Evolutionary conservation across 208 protist species (phyloP).

Genomic region (Acanthamoeba triangularis): DNA sequence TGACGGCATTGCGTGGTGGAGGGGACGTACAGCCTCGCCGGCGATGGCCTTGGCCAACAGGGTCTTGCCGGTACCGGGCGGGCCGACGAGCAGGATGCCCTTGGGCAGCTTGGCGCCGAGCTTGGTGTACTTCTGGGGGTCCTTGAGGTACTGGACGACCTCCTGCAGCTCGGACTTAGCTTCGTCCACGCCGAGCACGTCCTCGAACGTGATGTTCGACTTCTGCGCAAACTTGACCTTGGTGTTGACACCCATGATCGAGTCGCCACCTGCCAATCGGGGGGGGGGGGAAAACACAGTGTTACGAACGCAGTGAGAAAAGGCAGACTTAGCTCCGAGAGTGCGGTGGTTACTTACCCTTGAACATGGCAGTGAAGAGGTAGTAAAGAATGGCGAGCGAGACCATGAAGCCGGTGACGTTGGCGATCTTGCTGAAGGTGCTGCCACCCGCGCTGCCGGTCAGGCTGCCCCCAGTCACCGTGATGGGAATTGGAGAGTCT

Average conservation of each 20-base stretch:
- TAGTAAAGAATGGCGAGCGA: conserved; percentile 34
- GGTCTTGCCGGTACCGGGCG: conserved; percentile 98
- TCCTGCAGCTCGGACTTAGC: conserved; percentile 96
- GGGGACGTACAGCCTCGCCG: conserved; percentile 85
- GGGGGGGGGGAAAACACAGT: too few species aligned
- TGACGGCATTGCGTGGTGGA: too few species aligned
- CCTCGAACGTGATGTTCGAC: conserved; percentile 29
- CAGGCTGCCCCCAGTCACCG: not conserved
- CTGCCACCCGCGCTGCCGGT: not conserved
- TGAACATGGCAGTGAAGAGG: conserved; percentile 51
- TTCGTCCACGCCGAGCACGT: conserved; percentile 74
- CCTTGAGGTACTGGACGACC: conserved; percentile 97
- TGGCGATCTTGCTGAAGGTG: not conserved
- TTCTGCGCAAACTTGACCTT: conserved; percentile 64
- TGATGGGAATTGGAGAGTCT: conserved; percentile 48
- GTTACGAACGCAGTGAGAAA: too few species aligned
- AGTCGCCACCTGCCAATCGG: not conserved
- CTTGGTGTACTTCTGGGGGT: conserved; percentile 95
- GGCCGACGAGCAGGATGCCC: conserved; percentile 96
- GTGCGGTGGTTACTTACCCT: too few species aligned
- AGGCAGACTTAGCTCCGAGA: too few species aligned
- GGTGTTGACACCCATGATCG: conserved; percentile 59
- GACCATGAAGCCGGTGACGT: conserved; percentile 4
- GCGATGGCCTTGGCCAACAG: conserved; percentile 90
- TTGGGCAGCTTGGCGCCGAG: conserved; percentile 96